Conservation (phyloP, 768 basidiomycete species). For the Cystobasidium tubakii region DNA sequence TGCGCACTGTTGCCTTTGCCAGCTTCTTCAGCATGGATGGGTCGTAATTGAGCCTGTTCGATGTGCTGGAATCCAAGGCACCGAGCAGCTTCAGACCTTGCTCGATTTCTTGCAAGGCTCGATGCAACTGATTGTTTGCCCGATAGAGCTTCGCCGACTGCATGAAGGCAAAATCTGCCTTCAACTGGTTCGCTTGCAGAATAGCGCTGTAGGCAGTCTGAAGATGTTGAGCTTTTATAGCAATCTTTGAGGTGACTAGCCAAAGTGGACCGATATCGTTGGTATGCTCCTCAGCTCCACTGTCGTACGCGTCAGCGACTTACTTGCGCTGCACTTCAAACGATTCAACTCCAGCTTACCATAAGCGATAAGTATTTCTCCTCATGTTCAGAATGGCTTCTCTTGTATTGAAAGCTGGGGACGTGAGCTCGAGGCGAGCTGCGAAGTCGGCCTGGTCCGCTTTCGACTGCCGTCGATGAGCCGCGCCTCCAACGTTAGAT, state of each 20-base stretch:
- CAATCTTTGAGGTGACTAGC: constrained; percentile 90
- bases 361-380: constrained; percentile 62
- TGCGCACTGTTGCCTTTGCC: constrained; percentile 62
- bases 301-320: constrained; percentile 20
- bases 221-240: constrained; percentile 86
- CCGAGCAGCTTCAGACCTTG: constrained; percentile 23
- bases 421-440: constrained; percentile 65
- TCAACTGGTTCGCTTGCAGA: constrained; percentile 73
- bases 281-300: not conserved
- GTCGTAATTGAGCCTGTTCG: not conserved
- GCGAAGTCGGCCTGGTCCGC: constrained; percentile 41
- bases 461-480: constrained; percentile 5
- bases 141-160: constrained; percentile 83
- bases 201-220: constrained; percentile 96
- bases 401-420: constrained; percentile 79
- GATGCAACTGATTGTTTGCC: constrained; percentile 69
- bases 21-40: constrained; percentile 1
- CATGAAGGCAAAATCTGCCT: constrained; percentile 70
- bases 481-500: not conserved
- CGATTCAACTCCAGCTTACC: no score
- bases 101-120: constrained; percentile 72
- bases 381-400: constrained; percentile 87
- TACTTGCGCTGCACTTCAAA: no score
- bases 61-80: constrained; percentile 49
- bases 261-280: constrained; percentile 70